phyloP scores from a whole-genome alignment of 2,329 filamentous ascomycete genomes.

The Fusarium tupiense region DNA sequence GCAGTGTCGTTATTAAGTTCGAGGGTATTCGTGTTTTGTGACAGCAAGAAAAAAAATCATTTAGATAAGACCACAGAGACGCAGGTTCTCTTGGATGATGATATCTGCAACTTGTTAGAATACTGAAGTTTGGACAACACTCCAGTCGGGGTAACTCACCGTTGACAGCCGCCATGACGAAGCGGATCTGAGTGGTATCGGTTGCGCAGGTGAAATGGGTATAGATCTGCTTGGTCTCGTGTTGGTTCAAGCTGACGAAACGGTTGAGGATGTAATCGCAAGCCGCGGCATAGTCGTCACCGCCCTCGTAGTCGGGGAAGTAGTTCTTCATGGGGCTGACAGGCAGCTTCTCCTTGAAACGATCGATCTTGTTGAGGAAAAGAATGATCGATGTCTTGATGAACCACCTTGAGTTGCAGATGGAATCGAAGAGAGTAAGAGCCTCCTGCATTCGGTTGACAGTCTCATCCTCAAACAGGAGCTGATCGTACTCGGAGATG shows the following conservation, averaged over 20 bases:
- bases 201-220: constrained; percentile 99
- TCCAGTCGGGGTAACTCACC: constrained; percentile 65
- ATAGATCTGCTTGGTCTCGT: constrained; percentile 99
- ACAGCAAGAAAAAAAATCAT: constrained; percentile 49
- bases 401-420: constrained; percentile 91
- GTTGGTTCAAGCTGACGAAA: constrained; percentile 98
- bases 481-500: constrained; percentile 96
- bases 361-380: constrained; percentile 90
- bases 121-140: background rate
- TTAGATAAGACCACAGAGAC: constrained; percentile 97
- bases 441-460: constrained; percentile 96
- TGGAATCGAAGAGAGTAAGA: constrained; percentile 85
- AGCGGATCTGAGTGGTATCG: constrained; percentile 97
- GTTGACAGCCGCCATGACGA: constrained; percentile 99
- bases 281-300: constrained; percentile 92
- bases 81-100: constrained; percentile 99
- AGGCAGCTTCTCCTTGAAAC: constrained; percentile 86
- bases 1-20: constrained; percentile 53
- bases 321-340: constrained; percentile 88
- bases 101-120: constrained; percentile 77
- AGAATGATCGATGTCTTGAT: constrained; percentile 90
- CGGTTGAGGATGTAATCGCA: constrained; percentile 99
- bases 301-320: constrained; percentile 92
- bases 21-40: constrained; percentile 56
- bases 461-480: constrained; percentile 95